Percentiles rank a stretch among this genome's conserved stretches.
phyloP scores from a whole-genome alignment of 202 grass and related monocot genomes.

The Panicum hallii region DNA sequence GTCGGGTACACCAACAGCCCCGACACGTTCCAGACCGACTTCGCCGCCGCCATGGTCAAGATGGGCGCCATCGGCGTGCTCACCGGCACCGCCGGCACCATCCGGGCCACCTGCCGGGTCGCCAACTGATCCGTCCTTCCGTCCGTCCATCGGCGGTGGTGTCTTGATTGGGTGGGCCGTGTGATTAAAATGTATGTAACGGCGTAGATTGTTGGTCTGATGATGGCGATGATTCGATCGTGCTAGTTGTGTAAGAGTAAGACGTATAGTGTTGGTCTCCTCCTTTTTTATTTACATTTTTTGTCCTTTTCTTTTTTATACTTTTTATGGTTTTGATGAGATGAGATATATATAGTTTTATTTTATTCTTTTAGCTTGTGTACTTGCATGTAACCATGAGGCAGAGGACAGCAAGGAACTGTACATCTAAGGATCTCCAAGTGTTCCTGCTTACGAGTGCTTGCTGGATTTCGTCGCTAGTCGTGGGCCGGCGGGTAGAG shows the following conservation, averaged over 20 bases:
- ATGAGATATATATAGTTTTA: not conserved
- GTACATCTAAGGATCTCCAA: slow-evolving; percentile 31
- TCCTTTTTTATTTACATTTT: too few species aligned
- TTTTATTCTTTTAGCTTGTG: not conserved
- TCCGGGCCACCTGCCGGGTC: slow-evolving; percentile 73
- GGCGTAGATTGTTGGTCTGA: not conserved
- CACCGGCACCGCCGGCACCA: slow-evolving; percentile 54
- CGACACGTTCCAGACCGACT: slow-evolving; percentile 56
- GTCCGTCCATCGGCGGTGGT: not conserved
- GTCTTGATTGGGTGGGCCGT: too few species aligned
- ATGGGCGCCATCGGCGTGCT: slow-evolving; percentile 70
- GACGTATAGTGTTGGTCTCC: not conserved
- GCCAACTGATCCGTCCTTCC: not conserved
- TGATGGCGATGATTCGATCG: not conserved
- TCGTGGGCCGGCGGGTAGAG: too few species aligned
- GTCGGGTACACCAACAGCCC: slow-evolving; percentile 48
- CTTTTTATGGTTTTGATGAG: not conserved
- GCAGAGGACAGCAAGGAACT: not conserved
- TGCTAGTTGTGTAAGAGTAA: not conserved
- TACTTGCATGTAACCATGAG: not conserved
- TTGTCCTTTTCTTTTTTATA: not conserved
- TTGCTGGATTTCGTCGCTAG: too few species aligned
- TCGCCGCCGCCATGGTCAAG: slow-evolving; percentile 72
- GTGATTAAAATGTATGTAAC: not conserved
- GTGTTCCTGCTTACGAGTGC: not conserved